Evolutionary conservation across 371 early-diverging fungal species (phyloP), one percentile per base, ranked within the genome.

Genomic region (Actinomortierella ambigua): DNA sequence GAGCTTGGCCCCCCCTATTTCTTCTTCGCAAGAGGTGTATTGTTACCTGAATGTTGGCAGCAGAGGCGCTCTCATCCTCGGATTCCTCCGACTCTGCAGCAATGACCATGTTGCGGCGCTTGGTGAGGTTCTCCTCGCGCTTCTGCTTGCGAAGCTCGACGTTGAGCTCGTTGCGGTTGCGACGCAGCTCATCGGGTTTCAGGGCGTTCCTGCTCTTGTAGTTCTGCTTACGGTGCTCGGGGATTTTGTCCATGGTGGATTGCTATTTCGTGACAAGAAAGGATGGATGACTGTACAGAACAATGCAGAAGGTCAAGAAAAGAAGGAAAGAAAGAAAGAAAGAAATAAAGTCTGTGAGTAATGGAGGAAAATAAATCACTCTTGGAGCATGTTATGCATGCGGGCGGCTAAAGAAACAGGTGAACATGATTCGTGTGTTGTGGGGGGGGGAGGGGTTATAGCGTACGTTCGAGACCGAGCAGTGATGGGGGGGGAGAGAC

Each of bases 131-230:
- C 76, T 99, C 98, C 69, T 97, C 97, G 63, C 95, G 89, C 87
- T 97, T 97, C 79, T 94, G 93, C 79, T 93, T 94, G 57, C 99
- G 90, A 75, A 99, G 89, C 81, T 96, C 96, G 26, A 98, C 95
- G 49, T 93, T 90, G 50, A 89, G 88, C 59, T 96, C 97, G 66
- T 96, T 97, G 47, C 97, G 88, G 58, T 97, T 88, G 57, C 97
- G 90, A 60, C 98, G 87, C 40, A 95, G 80, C 75, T 98, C 97
- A 50, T 98, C 99, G 42, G 90, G 82, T 73, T 93, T 92, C 78
- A 96, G 88, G 57, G 85, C 82, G 56, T 90, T 90, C 70, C 91
- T 90, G 78, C 90, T 87, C 82, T 97, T 97, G 86, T 85, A 96
- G 44, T 88, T 84, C 59, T 80, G 82, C 54, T 88, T 85, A 55